Conservation (phyloP, 202 grass and related monocot species). For the Zoysia matrella region DNA sequence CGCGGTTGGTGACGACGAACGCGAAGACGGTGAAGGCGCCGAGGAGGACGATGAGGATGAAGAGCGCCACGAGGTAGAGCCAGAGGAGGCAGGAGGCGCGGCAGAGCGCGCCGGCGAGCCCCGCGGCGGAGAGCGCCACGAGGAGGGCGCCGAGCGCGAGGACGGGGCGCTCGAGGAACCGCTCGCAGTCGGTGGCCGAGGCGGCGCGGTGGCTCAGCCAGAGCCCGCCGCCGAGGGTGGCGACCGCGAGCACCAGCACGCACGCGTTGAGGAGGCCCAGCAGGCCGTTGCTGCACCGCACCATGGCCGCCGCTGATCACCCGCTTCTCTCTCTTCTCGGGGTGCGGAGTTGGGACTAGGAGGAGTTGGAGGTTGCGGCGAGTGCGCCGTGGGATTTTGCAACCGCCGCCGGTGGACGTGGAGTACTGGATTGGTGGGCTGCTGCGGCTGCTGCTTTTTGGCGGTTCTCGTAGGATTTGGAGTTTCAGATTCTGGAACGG, state of each 20-base stretch:
- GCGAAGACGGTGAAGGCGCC: conserved; percentile 86
- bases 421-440: too few species aligned
- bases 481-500: too few species aligned
- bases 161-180: conserved; percentile 75
- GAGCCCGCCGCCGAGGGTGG: conserved; percentile 70
- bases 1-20: conserved; percentile 89
- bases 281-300: conserved; percentile 71
- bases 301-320: conserved; percentile 45
- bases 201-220: conserved; percentile 79
- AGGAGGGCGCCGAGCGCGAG: conserved; percentile 77
- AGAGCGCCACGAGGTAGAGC: conserved; percentile 92
- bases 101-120: conserved; percentile 76
- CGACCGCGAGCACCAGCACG: conserved; percentile 65
- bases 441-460: too few species aligned
- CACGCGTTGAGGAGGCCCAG: conserved; percentile 81
- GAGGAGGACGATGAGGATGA: conserved; percentile 80
- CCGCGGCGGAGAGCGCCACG: conserved; percentile 72
- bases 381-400: conserved; percentile 4
- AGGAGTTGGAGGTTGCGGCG: neutral
- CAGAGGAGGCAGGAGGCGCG: conserved; percentile 81
- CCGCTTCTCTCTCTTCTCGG: neutral
- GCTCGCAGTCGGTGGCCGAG: conserved; percentile 79
- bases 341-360: neutral
- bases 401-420: neutral
- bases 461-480: too few species aligned